Evolutionary conservation across 257 asterid genomes (phyloP).

Genomic region (Paraleonurus japonicus): DNA sequence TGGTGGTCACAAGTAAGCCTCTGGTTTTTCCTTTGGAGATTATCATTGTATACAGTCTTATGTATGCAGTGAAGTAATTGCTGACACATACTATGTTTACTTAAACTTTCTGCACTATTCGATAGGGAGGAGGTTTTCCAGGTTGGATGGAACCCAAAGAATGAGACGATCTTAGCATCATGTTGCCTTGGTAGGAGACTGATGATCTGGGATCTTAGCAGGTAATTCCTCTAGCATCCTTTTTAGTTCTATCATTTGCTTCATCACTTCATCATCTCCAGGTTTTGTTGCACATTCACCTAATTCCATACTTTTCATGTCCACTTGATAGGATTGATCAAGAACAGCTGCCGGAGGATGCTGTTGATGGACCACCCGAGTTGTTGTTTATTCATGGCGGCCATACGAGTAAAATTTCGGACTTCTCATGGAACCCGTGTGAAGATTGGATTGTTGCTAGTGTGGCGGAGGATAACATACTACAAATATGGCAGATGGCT

Average conservation of each 20-base stretch:
- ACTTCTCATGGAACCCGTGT: constrained; percentile 95
- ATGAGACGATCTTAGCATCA: constrained; percentile 89
- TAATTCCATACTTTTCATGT: background rate
- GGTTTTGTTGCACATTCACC: background rate
- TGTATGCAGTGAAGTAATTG: background rate
- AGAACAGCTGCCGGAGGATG: constrained; percentile 81
- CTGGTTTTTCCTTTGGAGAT: background rate
- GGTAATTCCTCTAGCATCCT: constrained; percentile 42
- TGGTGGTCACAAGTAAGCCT: constrained; percentile 80
- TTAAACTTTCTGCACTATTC: constrained; percentile 18
- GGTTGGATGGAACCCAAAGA: constrained; percentile 98
- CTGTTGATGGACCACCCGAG: constrained; percentile 94
- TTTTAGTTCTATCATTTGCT: background rate
- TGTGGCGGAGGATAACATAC: constrained; percentile 94
- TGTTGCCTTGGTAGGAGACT: constrained; percentile 94
- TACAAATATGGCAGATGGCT: constrained; percentile 97
- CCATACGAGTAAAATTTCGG: constrained; percentile 89
- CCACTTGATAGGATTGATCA: constrained; percentile 65
- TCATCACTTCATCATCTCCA: background rate
- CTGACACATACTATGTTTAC: background rate
- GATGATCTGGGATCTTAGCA: constrained; percentile 98
- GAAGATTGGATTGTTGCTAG: constrained; percentile 98
- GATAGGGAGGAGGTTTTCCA: constrained; percentile 96
- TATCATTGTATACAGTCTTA: background rate
- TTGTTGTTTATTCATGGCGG: constrained; percentile 91